Base-by-base conservation (phyloP, 169 alveolate genomes). In the Eimeria brunetti region DNA sequence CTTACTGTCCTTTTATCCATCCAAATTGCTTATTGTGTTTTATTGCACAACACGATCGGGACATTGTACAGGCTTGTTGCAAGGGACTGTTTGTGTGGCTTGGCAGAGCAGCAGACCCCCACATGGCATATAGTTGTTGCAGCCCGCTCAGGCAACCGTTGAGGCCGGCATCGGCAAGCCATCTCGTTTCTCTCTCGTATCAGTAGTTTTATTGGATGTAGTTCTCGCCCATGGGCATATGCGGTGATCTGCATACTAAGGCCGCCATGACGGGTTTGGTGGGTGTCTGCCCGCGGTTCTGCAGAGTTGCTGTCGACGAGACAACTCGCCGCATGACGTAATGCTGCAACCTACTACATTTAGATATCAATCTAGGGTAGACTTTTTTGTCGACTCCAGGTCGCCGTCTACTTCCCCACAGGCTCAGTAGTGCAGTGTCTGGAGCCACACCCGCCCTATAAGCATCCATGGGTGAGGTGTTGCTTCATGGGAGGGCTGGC, bases 101-200 rank as follows among this genome's bases (percentile, higher is more conserved):
- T 36, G 81, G 83, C 80, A 36, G 51, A 86, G 92, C 92, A 64
- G 83, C 83, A 27, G 62, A 58, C 92, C 80, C 92, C 78, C 78
- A 56, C 92, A 33, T 36, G 41, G 78, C 92, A 38, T 33, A 62
- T 60, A 49, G 92, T 58, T 38, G 81, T 24, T 86, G 78, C 78
- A 86, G 78, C 67, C 67, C 92, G 62, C 78, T 51, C 81, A 41
- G 64, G 41, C 92, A 58, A 38, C 56, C 53, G n/a, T 69, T 33
- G 51, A 58, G 78, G 51, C 81, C 51, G 64, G 83, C 92, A 33
- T 41, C 49, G 30, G 58, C 83, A 60, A 20, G 49, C 80, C 36
- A 33, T 69, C 53, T 44, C 22, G 24, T 24, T 86, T 60, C 64
- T 38, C 11, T 14, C 33, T 86, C 38, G 9, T 20, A 38, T 36